phyloP scores from a whole-genome alignment of 495 filamentous ascomycete genomes.

The Neurospora tetrasperma region DNA sequence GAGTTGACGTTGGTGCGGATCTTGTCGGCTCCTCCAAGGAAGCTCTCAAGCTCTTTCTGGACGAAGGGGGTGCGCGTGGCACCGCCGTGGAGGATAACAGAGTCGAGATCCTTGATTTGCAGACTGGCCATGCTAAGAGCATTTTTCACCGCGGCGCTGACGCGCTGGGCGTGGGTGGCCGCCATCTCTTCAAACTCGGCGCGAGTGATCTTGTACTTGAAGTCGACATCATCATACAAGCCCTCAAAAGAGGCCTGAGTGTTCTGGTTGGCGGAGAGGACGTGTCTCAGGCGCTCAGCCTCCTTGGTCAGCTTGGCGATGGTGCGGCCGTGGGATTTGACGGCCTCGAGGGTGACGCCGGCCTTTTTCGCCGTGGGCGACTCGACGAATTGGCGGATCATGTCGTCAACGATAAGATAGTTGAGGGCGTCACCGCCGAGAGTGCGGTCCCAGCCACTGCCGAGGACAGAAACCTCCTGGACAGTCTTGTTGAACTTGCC shows the following conservation, averaged over 20 bases:
- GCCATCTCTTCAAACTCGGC: conserved; percentile 74
- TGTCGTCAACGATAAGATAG: conserved; percentile 74
- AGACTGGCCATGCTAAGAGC: conserved; percentile 67
- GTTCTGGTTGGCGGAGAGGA: conserved; percentile 87
- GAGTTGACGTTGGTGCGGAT: conserved; percentile 90
- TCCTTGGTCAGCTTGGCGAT: conserved; percentile 87
- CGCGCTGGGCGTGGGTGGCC: conserved; percentile 54
- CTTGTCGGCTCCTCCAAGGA: conserved; percentile 62
- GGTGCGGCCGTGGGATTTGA: conserved; percentile 71
- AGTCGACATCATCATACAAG: conserved; percentile 83
- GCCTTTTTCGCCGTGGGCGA: conserved; percentile 59
- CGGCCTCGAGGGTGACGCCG: conserved; percentile 44
- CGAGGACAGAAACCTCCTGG: conserved; percentile 83
- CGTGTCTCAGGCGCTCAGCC: conserved; percentile 74
- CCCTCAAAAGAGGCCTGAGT: conserved; percentile 74
- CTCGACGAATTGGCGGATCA: conserved; percentile 67
- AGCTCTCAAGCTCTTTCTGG: conserved; percentile 73
- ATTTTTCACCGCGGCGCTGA: conserved; percentile 57
- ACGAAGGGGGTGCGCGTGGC: conserved; percentile 88
- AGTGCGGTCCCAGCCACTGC: conserved; percentile 76
- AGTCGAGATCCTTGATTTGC: conserved; percentile 67
- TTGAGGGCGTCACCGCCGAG: conserved; percentile 89
- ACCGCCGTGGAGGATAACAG: conserved; percentile 88
- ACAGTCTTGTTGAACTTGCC: conserved; percentile 94
- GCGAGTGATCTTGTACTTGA: conserved; percentile 82